A percentile compares a stretch with the other conserved stretches of the same genome.
Evolutionary conservation across 352 stramenopile species (phyloP).

Genomic region (Halophytophthora polymorphica): DNA sequence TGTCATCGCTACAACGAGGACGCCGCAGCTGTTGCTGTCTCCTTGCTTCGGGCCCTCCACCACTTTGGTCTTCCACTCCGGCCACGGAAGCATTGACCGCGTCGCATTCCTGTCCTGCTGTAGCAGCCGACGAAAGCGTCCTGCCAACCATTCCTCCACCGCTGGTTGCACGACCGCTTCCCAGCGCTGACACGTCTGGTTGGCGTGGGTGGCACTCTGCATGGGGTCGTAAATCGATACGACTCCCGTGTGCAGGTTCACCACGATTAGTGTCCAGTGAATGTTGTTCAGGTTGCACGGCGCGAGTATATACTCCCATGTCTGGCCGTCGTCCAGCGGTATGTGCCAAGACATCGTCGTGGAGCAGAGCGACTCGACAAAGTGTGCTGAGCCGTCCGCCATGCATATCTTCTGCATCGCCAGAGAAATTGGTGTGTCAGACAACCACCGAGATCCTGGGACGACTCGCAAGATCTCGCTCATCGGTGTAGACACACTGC

Average conservation of each 20-base stretch:
- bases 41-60: not conserved
- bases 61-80: not conserved
- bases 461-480: no score
- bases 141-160: not conserved
- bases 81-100: not conserved
- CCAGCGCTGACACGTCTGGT: not conserved
- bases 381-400: no score
- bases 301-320: not conserved
- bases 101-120: not conserved
- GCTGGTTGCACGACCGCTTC: conserved; percentile 1
- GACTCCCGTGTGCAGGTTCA: not conserved
- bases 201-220: not conserved
- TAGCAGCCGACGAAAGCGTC: not conserved
- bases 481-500: no score
- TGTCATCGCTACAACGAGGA: conserved; percentile 1
- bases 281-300: not conserved
- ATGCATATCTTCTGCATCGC: no score
- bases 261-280: conserved; percentile 3
- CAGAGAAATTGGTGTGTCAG: no score
- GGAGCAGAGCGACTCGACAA: no score
- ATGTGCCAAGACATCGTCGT: no score
- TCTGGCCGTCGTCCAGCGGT: no score
- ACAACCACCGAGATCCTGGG: no score
- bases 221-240: conserved; percentile 3
- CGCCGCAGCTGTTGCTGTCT: conserved; percentile 1